These are phyloP conservation scores for Hygrophorus russula DNA, from an alignment of 768 basidiomycete species.

Conservation along the genomic window DNA sequence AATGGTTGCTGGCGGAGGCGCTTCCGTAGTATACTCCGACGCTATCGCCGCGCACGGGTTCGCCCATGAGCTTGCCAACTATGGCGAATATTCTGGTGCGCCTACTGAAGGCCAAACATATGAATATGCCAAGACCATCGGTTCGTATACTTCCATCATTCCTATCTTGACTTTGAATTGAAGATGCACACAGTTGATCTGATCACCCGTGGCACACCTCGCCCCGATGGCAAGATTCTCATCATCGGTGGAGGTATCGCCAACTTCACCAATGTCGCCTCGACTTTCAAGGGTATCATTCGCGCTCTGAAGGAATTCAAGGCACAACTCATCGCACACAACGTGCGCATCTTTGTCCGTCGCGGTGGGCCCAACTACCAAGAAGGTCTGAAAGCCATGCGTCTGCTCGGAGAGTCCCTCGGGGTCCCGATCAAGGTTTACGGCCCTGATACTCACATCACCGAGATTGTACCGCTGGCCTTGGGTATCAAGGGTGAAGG, in stretches of 20 bases:
- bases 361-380: conserved; percentile 99
- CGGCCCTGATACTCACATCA: conserved; percentile 98
- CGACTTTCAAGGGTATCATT: conserved; percentile 99
- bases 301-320: conserved; percentile 92
- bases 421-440: conserved; percentile 96
- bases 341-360: conserved; percentile 93
- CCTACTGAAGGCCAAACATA: conserved; percentile 98
- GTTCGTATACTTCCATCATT: conserved; percentile 30
- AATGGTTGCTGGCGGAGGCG: conserved; percentile 98
- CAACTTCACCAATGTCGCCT: conserved; percentile 99
- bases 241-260: conserved; percentile 99
- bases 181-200: conserved; percentile 52
- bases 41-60: conserved; percentile 88
- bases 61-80: conserved; percentile 97
- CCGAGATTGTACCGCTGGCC: conserved; percentile 97
- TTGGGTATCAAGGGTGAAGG: conserved; percentile 48
- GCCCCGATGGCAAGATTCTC: conserved; percentile 89
- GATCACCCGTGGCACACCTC: conserved; percentile 81
- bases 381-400: conserved; percentile 95
- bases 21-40: conserved; percentile 57
- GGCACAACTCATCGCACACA: conserved; percentile 66
- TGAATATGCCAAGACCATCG: conserved; percentile 98
- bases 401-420: conserved; percentile 90
- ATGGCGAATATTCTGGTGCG: conserved; percentile 98
- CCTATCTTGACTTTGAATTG: conserved; percentile 6